Conservation (phyloP, 2,329 filamentous ascomycete species). For the Aspergillus sp. region DNA sequence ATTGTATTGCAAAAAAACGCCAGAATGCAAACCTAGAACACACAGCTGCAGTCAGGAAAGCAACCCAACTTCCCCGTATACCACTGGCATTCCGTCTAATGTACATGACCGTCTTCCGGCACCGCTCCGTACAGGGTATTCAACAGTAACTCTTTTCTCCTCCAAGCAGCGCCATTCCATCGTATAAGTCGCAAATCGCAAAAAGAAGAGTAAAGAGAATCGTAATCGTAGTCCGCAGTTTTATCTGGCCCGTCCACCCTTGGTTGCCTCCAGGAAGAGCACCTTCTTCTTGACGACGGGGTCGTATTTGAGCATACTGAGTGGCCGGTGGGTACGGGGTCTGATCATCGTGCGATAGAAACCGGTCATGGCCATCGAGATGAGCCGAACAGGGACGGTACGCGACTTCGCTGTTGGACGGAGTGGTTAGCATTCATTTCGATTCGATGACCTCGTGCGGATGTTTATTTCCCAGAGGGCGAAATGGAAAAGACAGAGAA, state of each 20-base stretch:
- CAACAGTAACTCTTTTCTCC: not conserved
- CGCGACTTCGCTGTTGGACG: slow-evolving; percentile 69
- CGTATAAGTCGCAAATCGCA: slow-evolving; percentile 1
- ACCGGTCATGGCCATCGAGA: slow-evolving; percentile 98
- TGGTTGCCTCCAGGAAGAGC: slow-evolving; percentile 88
- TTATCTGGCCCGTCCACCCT: slow-evolving; percentile 54
- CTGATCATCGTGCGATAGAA: slow-evolving; percentile 91
- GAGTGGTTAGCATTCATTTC: slow-evolving; percentile 6
- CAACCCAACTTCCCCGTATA: slow-evolving; percentile 1
- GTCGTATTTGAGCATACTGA: slow-evolving; percentile 99
- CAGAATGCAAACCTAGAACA: slow-evolving; percentile 18
- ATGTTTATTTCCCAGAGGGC: too few species aligned
- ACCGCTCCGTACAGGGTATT: not conserved
- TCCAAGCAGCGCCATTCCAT: not conserved
- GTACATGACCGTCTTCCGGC: slow-evolving; percentile 11
- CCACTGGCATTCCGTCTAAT: slow-evolving; percentile 14
- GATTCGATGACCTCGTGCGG: not conserved
- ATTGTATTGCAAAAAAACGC: slow-evolving; percentile 20
- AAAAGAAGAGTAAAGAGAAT: slow-evolving; percentile 1
- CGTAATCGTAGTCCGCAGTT: not conserved
- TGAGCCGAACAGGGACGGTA: slow-evolving; percentile 82
- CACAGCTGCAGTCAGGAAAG: slow-evolving; percentile 7
- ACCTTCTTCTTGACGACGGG: slow-evolving; percentile 95
- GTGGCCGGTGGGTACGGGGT: slow-evolving; percentile 69
- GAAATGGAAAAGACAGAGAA: not conserved